Conservation (phyloP, 1,139 yeast genomes). For the Yamadazyma mexicana region DNA sequence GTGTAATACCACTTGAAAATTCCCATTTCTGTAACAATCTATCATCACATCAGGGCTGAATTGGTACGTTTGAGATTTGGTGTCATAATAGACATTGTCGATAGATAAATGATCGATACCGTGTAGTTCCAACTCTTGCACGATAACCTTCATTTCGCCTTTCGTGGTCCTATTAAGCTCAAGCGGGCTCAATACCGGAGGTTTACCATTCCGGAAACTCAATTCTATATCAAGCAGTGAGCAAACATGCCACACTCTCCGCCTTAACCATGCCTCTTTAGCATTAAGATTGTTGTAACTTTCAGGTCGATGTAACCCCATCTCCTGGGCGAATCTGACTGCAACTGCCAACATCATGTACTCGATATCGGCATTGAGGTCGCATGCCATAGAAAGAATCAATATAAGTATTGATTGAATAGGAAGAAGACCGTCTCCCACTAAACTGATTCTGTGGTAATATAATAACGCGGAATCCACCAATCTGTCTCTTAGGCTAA, state of each 20-base stretch:
- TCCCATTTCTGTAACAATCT: slow-evolving; percentile 4
- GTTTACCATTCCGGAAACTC: slow-evolving; percentile 58
- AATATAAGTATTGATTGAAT: slow-evolving; percentile 51
- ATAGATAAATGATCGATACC: neutral
- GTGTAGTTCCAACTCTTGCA: slow-evolving; percentile 6
- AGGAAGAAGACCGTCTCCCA: slow-evolving; percentile 52
- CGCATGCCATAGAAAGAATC: slow-evolving; percentile 41
- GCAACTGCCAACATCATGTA: slow-evolving; percentile 51
- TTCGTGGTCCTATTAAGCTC: slow-evolving; percentile 31
- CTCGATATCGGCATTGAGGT: slow-evolving; percentile 40
- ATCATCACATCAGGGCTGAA: slow-evolving; percentile 11
- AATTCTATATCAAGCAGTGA: slow-evolving; percentile 54
- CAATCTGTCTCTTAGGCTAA: slow-evolving; percentile 21
- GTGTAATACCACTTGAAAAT: slow-evolving; percentile 4
- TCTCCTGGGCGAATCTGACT: slow-evolving; percentile 58
- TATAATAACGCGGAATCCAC: slow-evolving; percentile 41
- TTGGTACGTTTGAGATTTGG: slow-evolving; percentile 4
- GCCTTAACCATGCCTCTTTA: slow-evolving; percentile 37
- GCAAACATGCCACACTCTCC: slow-evolving; percentile 55
- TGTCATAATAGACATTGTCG: neutral
- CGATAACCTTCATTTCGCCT: slow-evolving; percentile 8
- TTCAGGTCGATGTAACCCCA: slow-evolving; percentile 67
- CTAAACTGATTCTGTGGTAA: slow-evolving; percentile 46
- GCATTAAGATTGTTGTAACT: slow-evolving; percentile 35
- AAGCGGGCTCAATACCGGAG: slow-evolving; percentile 50